Conservation (phyloP, 2,329 filamentous ascomycete species). For the Tolypocladium endophyticum region DNA sequence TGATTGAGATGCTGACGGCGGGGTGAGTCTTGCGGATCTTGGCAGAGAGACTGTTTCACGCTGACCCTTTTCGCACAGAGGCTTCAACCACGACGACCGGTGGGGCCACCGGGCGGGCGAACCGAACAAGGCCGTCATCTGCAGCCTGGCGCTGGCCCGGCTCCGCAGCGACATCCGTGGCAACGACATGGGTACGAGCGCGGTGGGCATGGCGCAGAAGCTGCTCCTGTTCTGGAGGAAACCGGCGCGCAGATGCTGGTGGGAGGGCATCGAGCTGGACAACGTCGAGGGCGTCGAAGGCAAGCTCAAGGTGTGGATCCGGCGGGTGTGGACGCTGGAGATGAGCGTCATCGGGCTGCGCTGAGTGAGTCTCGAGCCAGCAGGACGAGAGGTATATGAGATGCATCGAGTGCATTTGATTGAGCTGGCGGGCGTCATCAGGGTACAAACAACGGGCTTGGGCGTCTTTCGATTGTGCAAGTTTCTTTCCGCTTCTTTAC, state of each 20-base stretch:
- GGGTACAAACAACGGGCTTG: not conserved
- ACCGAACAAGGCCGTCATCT: slow-evolving; percentile 96
- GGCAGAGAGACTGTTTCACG: not conserved
- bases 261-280: slow-evolving; percentile 91
- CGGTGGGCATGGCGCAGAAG: slow-evolving; percentile 97
- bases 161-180: slow-evolving; percentile 87
- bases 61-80: slow-evolving; percentile 40
- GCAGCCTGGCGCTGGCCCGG: slow-evolving; percentile 85
- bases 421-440: slow-evolving; percentile 7
- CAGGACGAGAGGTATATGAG: not conserved
- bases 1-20: slow-evolving; percentile 98
- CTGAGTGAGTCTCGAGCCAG: not conserved
- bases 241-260: slow-evolving; percentile 93
- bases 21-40: slow-evolving; percentile 51
- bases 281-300: slow-evolving; percentile 84
- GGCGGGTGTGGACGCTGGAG: slow-evolving; percentile 95
- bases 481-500: not conserved
- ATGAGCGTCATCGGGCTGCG: slow-evolving; percentile 87
- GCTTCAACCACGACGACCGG: slow-evolving; percentile 88
- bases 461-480: not conserved
- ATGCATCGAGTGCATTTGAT: slow-evolving; percentile 1
- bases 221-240: slow-evolving; percentile 96
- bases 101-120: slow-evolving; percentile 98
- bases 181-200: slow-evolving; percentile 61
- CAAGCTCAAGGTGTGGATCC: slow-evolving; percentile 94